Evolutionary conservation across 176 grass and related monocot species (phyloP).

Genomic region (Zoysia japonica): DNA sequence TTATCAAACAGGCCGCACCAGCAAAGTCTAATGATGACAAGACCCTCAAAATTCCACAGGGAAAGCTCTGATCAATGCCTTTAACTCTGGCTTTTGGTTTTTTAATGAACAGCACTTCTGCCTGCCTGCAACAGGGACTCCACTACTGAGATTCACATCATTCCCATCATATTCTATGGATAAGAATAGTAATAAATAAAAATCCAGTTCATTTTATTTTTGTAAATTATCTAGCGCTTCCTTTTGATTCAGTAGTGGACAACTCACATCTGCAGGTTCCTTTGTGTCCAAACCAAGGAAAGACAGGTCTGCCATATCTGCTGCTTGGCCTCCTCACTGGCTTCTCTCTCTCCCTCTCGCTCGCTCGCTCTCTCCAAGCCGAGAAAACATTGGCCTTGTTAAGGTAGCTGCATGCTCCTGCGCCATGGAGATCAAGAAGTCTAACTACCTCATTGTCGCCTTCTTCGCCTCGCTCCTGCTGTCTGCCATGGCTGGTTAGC

Average conservation of each 20-base stretch:
- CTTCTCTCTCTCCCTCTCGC: not conserved
- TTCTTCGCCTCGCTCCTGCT: slow-evolving; percentile 46
- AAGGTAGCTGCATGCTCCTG: slow-evolving; percentile 18
- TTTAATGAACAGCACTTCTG: slow-evolving; percentile 31
- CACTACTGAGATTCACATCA: slow-evolving; percentile 67
- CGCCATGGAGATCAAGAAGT: slow-evolving; percentile 47
- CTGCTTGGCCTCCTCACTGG: not conserved
- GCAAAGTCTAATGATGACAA: slow-evolving; percentile 64
- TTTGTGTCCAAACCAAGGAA: slow-evolving; percentile 74
- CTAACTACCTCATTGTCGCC: slow-evolving; percentile 25
- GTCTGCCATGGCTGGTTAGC: slow-evolving; percentile 51
- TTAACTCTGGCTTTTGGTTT: slow-evolving; percentile 42
- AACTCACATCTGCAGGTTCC: slow-evolving; percentile 55
- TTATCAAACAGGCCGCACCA: slow-evolving; percentile 40
- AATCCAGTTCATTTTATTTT: not conserved
- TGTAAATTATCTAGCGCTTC: slow-evolving; percentile 4
- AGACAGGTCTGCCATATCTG: slow-evolving; percentile 34
- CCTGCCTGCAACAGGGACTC: slow-evolving; percentile 32
- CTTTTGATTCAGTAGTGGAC: slow-evolving; percentile 32
- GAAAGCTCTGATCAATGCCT: slow-evolving; percentile 50
- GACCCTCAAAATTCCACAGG: slow-evolving; percentile 48
- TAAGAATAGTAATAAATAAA: slow-evolving; percentile 11
- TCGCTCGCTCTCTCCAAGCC: slow-evolving; percentile 31
- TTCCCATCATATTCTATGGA: slow-evolving; percentile 36
- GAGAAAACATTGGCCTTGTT: not conserved